Conservation (phyloP, 2,329 filamentous ascomycete genomes). For the Trichoderma polysporum region DNA sequence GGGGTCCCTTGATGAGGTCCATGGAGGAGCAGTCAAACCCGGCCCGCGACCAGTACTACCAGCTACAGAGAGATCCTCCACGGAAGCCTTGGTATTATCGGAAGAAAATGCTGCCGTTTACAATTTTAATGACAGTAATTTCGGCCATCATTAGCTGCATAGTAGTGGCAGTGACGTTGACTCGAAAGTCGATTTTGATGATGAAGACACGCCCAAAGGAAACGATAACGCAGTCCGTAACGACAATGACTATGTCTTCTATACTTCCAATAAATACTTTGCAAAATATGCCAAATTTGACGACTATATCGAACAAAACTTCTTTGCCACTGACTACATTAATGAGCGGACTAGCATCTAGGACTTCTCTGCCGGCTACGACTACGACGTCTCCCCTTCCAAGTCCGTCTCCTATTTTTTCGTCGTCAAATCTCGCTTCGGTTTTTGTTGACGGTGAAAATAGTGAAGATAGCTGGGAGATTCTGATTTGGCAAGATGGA, state of each 20-base stretch:
- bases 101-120: slow-evolving; percentile 9
- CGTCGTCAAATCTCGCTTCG: slow-evolving; percentile 23
- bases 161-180: not conserved
- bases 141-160: not conserved
- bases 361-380: not conserved
- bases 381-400: not conserved
- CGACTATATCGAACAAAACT: not conserved
- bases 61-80: not conserved
- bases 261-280: not conserved
- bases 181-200: slow-evolving; percentile 6
- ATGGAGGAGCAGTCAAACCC: not conserved
- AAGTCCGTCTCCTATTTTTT: not conserved
- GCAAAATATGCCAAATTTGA: not conserved
- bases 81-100: slow-evolving; percentile 8
- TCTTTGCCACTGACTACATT: not conserved
- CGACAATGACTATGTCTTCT: not conserved
- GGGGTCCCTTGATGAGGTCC: not conserved
- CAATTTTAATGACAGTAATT: not conserved
- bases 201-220: not conserved
- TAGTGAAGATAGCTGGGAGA: slow-evolving; percentile 11
- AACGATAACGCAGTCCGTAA: not conserved
- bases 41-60: slow-evolving; percentile 6
- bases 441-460: slow-evolving; percentile 12
- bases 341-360: not conserved
- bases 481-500: slow-evolving; percentile 28